Evolutionary conservation across 805 yeast species (phyloP), one percentile per base, ranked within the genome.

Genomic region (Saturnispora serradocipensis): DNA sequence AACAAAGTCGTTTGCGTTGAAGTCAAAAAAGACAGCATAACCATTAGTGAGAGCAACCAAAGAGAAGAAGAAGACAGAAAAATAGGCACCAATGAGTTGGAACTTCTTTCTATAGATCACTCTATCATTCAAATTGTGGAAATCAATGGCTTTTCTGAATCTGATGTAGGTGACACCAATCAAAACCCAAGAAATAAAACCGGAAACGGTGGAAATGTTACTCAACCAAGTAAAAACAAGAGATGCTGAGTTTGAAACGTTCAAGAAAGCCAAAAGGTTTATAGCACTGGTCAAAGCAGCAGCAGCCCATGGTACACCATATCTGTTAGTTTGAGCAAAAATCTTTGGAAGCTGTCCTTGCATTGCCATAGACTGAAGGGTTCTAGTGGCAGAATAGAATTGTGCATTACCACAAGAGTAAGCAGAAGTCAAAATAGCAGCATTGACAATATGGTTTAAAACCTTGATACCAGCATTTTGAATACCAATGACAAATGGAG

Each of bases 11-110:
- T 77, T 65, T 1, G 65, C 74, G 13, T 71, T 73, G 72, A 81
- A 82, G 47, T 66, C 59, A 54, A 84, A 75, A 66, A 84, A 84
- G 5, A 79, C 83, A 3, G 77, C 82, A 61, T 81, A 85, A 52
- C 90, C 90, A 59, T 85, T 84, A n/a, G 89, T 83, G 45, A 85
- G 48, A 30, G 82, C 69, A 49, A 85, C 60, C n/a, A 85, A 30
- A 5, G 72, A 53, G 51, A 82, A 73, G 39, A 70, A 57, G 34
- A 82, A 65, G 6, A 79, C 74, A 30, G 56, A 49, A 54, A 76
- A 76, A 61, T 76, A 82, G 4, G 84, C 75, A 47, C 82, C 77
- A 56, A 68, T 75, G 40, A 86, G 82, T 65, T 80, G 85, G 25
- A 75, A 67, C 28, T 68, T 66, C 2, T 86, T 75, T 58, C 67